These are phyloP conservation scores for Salix arbutifolia DNA, from an alignment of 345 rosid species.

Conservation along the genomic window DNA sequence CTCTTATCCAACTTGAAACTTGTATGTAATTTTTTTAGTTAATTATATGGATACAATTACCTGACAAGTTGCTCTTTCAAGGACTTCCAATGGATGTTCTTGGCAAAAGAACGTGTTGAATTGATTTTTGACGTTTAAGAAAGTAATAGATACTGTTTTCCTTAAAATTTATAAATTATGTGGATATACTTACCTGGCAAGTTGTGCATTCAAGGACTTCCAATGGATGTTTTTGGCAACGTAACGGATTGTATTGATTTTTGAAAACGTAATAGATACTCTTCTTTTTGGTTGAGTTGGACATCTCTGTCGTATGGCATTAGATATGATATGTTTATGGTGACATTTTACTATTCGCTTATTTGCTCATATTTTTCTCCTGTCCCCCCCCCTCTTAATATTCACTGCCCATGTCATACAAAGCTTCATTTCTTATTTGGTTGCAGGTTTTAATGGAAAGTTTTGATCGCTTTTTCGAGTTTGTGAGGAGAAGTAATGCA, in stretches of 20 bases:
- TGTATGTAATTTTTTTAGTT: not conserved
- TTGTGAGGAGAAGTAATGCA: constrained; percentile 91
- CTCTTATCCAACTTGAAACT: not conserved
- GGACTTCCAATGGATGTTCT: no score
- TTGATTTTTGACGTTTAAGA: no score
- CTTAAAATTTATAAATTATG: not conserved
- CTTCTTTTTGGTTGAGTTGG: no score
- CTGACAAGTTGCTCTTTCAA: not conserved
- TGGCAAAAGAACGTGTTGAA: no score
- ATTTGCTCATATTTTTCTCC: not conserved
- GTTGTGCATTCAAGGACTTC: not conserved
- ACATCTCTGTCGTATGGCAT: no score
- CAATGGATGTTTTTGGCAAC: no score
- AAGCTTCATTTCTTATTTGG: constrained; percentile 13
- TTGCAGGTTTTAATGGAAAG: constrained; percentile 86
- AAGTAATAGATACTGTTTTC: no score
- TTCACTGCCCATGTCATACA: constrained; percentile 3
- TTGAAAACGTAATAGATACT: no score
- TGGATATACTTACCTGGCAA: not conserved
- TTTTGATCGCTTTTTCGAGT: constrained; percentile 79
- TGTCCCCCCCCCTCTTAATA: not conserved
- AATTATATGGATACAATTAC: not conserved
- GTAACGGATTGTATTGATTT: no score
- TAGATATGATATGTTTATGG: not conserved
- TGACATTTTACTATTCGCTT: constrained; percentile 7